Percentiles rank a stretch among this genome's conserved stretches.
Evolutionary conservation across 306 rosid genomes (phyloP).

Genomic region (Hippophae gyantsensis): DNA sequence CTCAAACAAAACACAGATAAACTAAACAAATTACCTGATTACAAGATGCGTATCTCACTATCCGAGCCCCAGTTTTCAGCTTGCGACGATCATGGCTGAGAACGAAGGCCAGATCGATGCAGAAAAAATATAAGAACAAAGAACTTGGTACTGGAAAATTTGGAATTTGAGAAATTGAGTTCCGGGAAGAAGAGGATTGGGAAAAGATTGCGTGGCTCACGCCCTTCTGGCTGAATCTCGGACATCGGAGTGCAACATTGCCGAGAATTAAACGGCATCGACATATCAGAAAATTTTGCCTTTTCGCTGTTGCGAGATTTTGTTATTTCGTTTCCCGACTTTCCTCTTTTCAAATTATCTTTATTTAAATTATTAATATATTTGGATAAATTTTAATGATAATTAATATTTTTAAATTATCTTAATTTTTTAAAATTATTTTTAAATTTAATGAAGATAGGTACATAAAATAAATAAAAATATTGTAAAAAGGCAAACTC

Average conservation of each 20-base stretch:
- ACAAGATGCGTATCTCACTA: constrained; percentile 4
- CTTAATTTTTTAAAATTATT: too few species aligned
- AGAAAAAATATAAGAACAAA: not conserved
- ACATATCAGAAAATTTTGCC: constrained; percentile 13
- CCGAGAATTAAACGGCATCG: constrained; percentile 48
- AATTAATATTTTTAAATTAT: too few species aligned
- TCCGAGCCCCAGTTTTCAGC: constrained; percentile 12
- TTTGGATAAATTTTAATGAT: too few species aligned
- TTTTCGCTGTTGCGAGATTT: constrained; percentile 11
- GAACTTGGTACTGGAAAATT: not conserved
- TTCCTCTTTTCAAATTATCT: not conserved
- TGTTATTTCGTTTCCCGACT: not conserved
- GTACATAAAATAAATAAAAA: too few species aligned
- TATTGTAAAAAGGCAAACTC: too few species aligned
- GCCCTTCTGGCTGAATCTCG: constrained; percentile 32
- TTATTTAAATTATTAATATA: too few species aligned
- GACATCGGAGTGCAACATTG: constrained; percentile 44
- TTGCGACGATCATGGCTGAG: constrained; percentile 17
- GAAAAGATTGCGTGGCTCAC: constrained; percentile 29
- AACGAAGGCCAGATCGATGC: constrained; percentile 10
- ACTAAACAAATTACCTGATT: constrained; percentile 15
- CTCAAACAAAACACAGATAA: not conserved
- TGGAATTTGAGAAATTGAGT: too few species aligned
- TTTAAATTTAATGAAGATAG: too few species aligned
- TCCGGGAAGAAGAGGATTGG: not conserved